A percentile compares a stretch with the other conserved stretches of the same genome.
phyloP scores from a whole-genome alignment of 805 yeast genomes.

The Metschnikowia lochheadii region DNA sequence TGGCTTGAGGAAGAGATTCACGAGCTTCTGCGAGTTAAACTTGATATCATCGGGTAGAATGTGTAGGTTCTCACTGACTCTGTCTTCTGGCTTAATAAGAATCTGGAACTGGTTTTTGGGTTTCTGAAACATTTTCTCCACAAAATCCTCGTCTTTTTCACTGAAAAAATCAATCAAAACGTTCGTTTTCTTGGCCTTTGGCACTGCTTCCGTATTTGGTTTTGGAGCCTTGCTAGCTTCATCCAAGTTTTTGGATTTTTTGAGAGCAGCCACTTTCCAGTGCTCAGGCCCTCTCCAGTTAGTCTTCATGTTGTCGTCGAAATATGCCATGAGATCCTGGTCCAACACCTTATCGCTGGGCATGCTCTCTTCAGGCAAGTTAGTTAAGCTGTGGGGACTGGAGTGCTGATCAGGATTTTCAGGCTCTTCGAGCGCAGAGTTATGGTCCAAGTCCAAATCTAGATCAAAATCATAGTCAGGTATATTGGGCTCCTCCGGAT shows the following conservation, averaged over 20 bases:
- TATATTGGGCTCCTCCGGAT: constrained; percentile 1
- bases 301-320: constrained; percentile 63
- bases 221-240: background rate
- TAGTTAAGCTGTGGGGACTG: background rate
- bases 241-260: constrained; percentile 34
- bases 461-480: constrained; percentile 22
- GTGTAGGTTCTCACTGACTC: constrained; percentile 29
- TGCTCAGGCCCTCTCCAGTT: constrained; percentile 92
- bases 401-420: constrained; percentile 6
- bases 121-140: constrained; percentile 31
- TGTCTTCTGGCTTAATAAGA: constrained; percentile 31
- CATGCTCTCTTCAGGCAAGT: background rate
- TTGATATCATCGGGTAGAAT: constrained; percentile 70
- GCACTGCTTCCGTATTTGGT: constrained; percentile 6
- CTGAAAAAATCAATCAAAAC: constrained; percentile 29
- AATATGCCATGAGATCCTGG: constrained; percentile 70
- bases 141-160: constrained; percentile 27
- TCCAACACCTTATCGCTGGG: constrained; percentile 37
- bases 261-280: constrained; percentile 65
- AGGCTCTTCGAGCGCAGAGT: constrained; percentile 3
- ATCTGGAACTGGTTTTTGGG: constrained; percentile 23
- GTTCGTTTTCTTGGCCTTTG: constrained; percentile 22
- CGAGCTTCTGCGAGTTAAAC: constrained; percentile 64
- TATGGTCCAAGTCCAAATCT: constrained; percentile 16
- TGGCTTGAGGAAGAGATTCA: constrained; percentile 69